These are phyloP conservation scores for Medicago arabica DNA, from an alignment of 306 rosid genomes.

Conservation along the genomic window DNA sequence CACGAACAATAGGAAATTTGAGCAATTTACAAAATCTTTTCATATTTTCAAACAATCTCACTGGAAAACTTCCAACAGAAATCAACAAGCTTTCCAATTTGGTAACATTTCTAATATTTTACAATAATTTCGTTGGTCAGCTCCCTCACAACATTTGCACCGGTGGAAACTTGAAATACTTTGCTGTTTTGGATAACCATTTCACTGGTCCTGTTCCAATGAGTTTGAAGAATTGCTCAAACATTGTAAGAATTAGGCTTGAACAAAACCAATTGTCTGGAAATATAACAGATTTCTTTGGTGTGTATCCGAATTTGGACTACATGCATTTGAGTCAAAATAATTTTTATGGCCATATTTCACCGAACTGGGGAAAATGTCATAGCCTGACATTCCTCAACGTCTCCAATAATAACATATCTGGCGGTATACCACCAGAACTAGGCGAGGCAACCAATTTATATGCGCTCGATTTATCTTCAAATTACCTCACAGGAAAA, in stretches of 20 bases:
- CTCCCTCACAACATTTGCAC: slow-evolving; percentile 28
- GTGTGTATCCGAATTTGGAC: slow-evolving; percentile 33
- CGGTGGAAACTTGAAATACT: not conserved
- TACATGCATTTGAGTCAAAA: slow-evolving; percentile 38
- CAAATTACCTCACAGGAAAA: slow-evolving; percentile 36
- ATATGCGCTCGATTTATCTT: slow-evolving; percentile 29
- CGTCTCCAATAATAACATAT: slow-evolving; percentile 24
- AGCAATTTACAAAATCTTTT: not conserved
- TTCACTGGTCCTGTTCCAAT: slow-evolving; percentile 22
- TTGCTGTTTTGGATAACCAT: not conserved
- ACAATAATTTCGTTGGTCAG: slow-evolving; percentile 24
- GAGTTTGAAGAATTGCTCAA: slow-evolving; percentile 37
- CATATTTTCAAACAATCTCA: not conserved
- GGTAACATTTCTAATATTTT: not conserved
- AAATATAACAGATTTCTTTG: slow-evolving; percentile 42
- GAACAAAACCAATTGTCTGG: slow-evolving; percentile 37
- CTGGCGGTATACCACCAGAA: slow-evolving; percentile 37
- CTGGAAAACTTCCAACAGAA: slow-evolving; percentile 12
- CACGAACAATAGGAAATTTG: slow-evolving; percentile 19
- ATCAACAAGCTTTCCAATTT: slow-evolving; percentile 18
- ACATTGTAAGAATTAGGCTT: slow-evolving; percentile 31
- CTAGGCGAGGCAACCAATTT: slow-evolving; percentile 37
- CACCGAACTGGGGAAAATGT: slow-evolving; percentile 36
- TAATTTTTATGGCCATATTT: slow-evolving; percentile 38
- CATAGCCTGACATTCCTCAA: not conserved